These are phyloP conservation scores for Sideroxylon spinosum DNA, from an alignment of 179 eudicot species.

Conservation along the genomic window DNA sequence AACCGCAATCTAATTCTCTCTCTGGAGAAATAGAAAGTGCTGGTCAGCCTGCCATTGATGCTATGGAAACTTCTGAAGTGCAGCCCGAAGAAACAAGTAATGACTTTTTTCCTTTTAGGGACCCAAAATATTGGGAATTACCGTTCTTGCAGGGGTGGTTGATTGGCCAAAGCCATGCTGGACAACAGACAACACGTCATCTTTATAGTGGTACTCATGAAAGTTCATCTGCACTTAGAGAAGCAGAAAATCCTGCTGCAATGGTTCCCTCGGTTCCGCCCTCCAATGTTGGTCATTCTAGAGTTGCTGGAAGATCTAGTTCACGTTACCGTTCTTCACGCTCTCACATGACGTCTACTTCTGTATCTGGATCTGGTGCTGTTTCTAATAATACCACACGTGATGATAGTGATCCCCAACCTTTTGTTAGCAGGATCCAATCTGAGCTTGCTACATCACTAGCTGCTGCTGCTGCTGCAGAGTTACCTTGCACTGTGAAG, in stretches of 20 bases:
- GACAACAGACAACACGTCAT: constrained; percentile 54
- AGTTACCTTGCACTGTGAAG: constrained; percentile 83
- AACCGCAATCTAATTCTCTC: constrained; percentile 32
- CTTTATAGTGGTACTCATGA: constrained; percentile 41
- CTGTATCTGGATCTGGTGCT: constrained; percentile 27
- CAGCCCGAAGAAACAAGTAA: constrained; percentile 62
- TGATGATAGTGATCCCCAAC: constrained; percentile 40
- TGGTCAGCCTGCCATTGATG: constrained; percentile 44
- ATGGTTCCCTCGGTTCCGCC: constrained; percentile 19
- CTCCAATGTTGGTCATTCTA: constrained; percentile 17
- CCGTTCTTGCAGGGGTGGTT: constrained; percentile 98
- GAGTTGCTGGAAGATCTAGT: constrained; percentile 31
- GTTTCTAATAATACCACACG: constrained; percentile 24
- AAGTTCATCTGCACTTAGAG: constrained; percentile 33
- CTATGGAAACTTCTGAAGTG: constrained; percentile 58
- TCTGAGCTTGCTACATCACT: constrained; percentile 66
- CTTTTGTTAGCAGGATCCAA: constrained; percentile 52
- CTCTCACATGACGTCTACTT: constrained; percentile 27
- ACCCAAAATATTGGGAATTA: constrained; percentile 78
- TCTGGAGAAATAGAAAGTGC: constrained; percentile 42
- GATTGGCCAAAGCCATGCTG: constrained; percentile 94
- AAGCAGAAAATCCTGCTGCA: constrained; percentile 28
- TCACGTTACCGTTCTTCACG: constrained; percentile 39
- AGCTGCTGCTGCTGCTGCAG: constrained; percentile 62
- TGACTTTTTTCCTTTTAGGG: constrained; percentile 64